Percentiles rank a stretch among this genome's conserved stretches.
Evolutionary conservation across 345 rosid genomes (phyloP).

Genomic region (Arabidopsis arenosa): DNA sequence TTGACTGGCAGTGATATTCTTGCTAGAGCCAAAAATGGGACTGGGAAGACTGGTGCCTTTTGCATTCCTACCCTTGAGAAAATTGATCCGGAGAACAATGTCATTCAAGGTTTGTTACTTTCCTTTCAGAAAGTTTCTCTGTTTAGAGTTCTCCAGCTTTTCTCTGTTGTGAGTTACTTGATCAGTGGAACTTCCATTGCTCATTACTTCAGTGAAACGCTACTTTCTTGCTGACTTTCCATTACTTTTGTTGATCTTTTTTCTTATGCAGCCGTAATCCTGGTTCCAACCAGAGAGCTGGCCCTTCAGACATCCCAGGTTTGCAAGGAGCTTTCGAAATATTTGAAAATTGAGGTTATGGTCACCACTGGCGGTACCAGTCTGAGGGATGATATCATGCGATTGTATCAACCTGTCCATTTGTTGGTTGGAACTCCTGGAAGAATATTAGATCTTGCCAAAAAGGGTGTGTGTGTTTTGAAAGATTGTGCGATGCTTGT

Average conservation of each 20-base stretch:
- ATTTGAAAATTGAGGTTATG: slow-evolving; percentile 94
- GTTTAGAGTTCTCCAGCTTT: background rate
- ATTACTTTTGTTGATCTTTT: slow-evolving; percentile 18
- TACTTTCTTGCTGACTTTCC: background rate
- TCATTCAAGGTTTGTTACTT: slow-evolving; percentile 76
- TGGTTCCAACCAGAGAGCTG: slow-evolving; percentile 89
- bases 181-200: slow-evolving; percentile 2
- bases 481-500: slow-evolving; percentile 94
- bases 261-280: slow-evolving; percentile 74
- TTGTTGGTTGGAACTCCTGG: slow-evolving; percentile 96
- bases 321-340: slow-evolving; percentile 94
- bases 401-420: slow-evolving; percentile 92
- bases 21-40: slow-evolving; percentile 99
- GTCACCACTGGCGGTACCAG: slow-evolving; percentile 99
- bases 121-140: background rate
- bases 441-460: slow-evolving; percentile 90
- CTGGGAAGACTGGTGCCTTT: slow-evolving; percentile 99
- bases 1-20: slow-evolving; percentile 98
- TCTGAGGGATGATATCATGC: slow-evolving; percentile 95
- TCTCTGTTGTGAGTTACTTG: background rate
- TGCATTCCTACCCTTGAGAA: slow-evolving; percentile 96
- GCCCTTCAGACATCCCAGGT: slow-evolving; percentile 98
- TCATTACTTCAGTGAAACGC: background rate
- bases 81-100: slow-evolving; percentile 89
- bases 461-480: slow-evolving; percentile 90